These are phyloP conservation scores for Cephaloascus fragrans DNA, from an alignment of 805 yeast genomes.

Conservation along the genomic window DNA sequence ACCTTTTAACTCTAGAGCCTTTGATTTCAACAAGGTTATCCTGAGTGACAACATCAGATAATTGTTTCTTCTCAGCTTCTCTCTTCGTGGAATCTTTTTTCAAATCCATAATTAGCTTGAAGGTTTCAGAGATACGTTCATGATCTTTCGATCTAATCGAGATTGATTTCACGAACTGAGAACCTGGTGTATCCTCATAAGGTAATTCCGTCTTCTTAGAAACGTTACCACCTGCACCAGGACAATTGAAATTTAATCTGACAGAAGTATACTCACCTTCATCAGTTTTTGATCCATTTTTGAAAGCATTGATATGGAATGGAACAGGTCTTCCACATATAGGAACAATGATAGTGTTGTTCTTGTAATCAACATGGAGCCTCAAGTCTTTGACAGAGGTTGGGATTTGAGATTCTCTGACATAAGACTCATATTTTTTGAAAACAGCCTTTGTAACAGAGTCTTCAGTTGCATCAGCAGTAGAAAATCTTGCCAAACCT, in stretches of 20 bases:
- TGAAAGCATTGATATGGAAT: constrained; percentile 89
- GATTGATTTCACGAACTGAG: constrained; percentile 77
- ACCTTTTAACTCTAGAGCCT: constrained; percentile 75
- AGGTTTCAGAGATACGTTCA: constrained; percentile 83
- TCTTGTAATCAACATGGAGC: constrained; percentile 78
- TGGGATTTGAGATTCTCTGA: constrained; percentile 90
- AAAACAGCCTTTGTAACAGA: constrained; percentile 63
- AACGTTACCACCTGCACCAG: constrained; percentile 71
- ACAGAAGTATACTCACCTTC: constrained; percentile 92
- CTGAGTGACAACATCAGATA: constrained; percentile 92
- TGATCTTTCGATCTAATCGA: constrained; percentile 86
- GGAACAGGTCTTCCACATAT: constrained; percentile 96
- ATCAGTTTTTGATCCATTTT: constrained; percentile 89
- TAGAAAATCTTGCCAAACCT: constrained; percentile 74
- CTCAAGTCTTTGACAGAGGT: constrained; percentile 70
- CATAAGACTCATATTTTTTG: constrained; percentile 88
- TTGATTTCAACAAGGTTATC: constrained; percentile 76
- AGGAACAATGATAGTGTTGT: constrained; percentile 85
- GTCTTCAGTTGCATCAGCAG: constrained; percentile 62
- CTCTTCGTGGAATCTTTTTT: constrained; percentile 86
- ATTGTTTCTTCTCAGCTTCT: constrained; percentile 81
- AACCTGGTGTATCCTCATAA: constrained; percentile 80
- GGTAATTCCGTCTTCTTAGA: constrained; percentile 75
- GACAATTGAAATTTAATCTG: constrained; percentile 86
- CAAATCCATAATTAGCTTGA: constrained; percentile 83